Evolutionary conservation across 1,139 yeast genomes (phyloP).

Genomic region (Sporopachydermia cereana): DNA sequence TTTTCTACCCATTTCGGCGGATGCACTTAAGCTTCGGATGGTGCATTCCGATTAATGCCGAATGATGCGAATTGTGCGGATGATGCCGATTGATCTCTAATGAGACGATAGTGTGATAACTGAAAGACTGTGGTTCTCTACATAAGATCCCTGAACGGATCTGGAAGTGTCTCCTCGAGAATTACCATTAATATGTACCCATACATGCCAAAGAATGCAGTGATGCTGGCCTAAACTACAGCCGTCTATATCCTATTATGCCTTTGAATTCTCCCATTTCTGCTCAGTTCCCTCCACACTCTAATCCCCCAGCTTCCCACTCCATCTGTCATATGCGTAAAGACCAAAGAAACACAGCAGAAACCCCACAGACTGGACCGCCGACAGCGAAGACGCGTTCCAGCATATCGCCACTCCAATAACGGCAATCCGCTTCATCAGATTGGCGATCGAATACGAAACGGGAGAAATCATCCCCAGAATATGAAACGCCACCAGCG

Average conservation of each 20-base stretch:
- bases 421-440: slow-evolving; percentile 77
- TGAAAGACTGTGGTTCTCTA: too few relatives aligned
- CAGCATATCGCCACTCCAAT: slow-evolving; percentile 70
- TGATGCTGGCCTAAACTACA: background rate
- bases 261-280: background rate
- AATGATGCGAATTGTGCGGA: too few relatives aligned
- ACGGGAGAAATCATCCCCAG: slow-evolving; percentile 80
- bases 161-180: too few relatives aligned
- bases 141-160: too few relatives aligned
- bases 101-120: too few relatives aligned
- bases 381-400: slow-evolving; percentile 45
- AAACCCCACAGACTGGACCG: slow-evolving; percentile 54
- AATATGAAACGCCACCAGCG: slow-evolving; percentile 79
- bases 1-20: too few relatives aligned
- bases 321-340: slow-evolving; percentile 68
- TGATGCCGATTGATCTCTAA: too few relatives aligned
- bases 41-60: too few relatives aligned
- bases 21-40: too few relatives aligned
- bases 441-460: slow-evolving; percentile 83
- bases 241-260: too few relatives aligned
- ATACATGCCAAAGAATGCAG: slow-evolving; percentile 6
- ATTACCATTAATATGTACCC: slow-evolving; percentile 8
- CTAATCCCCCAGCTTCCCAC: slow-evolving; percentile 24
- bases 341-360: slow-evolving; percentile 19
- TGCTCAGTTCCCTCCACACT: slow-evolving; percentile 5